phyloP scores from a whole-genome alignment of 345 rosid species.

The Dipteronia sinensis region DNA sequence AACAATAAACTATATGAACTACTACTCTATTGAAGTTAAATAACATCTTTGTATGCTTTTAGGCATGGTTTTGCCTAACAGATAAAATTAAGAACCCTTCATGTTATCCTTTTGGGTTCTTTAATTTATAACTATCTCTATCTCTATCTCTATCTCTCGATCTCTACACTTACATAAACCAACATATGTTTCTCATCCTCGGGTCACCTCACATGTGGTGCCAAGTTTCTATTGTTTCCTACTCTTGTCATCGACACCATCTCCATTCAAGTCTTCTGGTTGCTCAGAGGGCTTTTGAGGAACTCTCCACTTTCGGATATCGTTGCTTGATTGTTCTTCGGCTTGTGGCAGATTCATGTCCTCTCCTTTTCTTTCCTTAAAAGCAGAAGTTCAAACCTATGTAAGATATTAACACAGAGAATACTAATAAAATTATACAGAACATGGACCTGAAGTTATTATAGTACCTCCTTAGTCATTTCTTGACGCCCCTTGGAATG shows the following conservation, averaged over 20 bases:
- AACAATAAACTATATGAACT: no score
- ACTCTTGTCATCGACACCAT: constrained; percentile 34
- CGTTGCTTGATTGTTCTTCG: constrained; percentile 39
- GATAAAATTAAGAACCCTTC: not conserved
- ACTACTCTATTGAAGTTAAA: not conserved
- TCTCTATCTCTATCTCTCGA: not conserved
- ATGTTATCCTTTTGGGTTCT: not conserved
- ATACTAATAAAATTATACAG: not conserved
- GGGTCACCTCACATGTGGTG: not conserved
- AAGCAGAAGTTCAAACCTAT: constrained; percentile 9
- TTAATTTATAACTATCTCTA: not conserved
- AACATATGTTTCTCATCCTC: not conserved
- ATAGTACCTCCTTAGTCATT: constrained; percentile 41
- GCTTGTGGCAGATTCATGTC: constrained; percentile 39
- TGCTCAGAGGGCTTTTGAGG: constrained; percentile 34
- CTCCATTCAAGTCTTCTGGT: constrained; percentile 36
- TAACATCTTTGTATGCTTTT: not conserved
- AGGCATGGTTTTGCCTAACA: not conserved
- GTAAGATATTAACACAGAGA: constrained; percentile 5
- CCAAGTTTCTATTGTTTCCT: constrained; percentile 18
- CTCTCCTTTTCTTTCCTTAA: constrained; percentile 39
- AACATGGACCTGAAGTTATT: not conserved
- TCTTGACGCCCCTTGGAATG: constrained; percentile 30
- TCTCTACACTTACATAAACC: no score
- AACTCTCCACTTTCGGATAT: constrained; percentile 29